A percentile compares a stretch with the other conserved stretches of the same genome.
Conservation (phyloP, 129 eudicot genomes). For the Lactuca sativa region DNA sequence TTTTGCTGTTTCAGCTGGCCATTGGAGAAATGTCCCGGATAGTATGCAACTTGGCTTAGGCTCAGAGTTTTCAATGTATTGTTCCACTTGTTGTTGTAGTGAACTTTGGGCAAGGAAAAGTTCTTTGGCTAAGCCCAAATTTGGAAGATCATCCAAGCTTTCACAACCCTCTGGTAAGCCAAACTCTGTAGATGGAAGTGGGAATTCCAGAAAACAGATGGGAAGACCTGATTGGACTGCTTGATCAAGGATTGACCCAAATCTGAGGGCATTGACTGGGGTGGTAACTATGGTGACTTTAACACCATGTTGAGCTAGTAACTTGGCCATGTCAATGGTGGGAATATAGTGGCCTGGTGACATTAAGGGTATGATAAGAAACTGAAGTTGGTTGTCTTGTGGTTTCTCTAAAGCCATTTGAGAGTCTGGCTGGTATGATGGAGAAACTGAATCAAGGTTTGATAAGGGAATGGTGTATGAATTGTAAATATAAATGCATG, state of each 20-base stretch:
- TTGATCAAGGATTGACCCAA: constrained; percentile 37
- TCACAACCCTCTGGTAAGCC: constrained; percentile 71
- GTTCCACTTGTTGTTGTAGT: constrained; percentile 38
- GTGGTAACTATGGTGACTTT: constrained; percentile 44
- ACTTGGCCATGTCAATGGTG: constrained; percentile 48
- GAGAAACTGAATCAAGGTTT: not conserved
- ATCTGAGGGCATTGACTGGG: constrained; percentile 31
- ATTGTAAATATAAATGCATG: not conserved
- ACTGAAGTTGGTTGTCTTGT: constrained; percentile 40
- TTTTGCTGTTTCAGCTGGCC: constrained; percentile 44
- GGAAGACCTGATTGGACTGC: constrained; percentile 38
- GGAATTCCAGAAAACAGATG: constrained; percentile 32
- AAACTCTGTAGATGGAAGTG: constrained; percentile 37
- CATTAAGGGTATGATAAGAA: constrained; percentile 49
- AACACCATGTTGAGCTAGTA: constrained; percentile 43
- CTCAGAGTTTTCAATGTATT: constrained; percentile 33
- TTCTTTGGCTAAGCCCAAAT: not conserved
- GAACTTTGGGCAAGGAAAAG: constrained; percentile 24
- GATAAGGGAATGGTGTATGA: not conserved
- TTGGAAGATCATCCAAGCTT: constrained; percentile 42
- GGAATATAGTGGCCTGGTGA: constrained; percentile 66
- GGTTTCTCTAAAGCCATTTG: constrained; percentile 27
- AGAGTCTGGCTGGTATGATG: not conserved
- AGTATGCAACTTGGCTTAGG: constrained; percentile 44
- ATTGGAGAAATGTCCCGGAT: constrained; percentile 35